Evolutionary conservation across 2,329 filamentous ascomycete species (phyloP), one percentile per base, ranked within the genome.

Genomic region (Botrytis fabae): DNA sequence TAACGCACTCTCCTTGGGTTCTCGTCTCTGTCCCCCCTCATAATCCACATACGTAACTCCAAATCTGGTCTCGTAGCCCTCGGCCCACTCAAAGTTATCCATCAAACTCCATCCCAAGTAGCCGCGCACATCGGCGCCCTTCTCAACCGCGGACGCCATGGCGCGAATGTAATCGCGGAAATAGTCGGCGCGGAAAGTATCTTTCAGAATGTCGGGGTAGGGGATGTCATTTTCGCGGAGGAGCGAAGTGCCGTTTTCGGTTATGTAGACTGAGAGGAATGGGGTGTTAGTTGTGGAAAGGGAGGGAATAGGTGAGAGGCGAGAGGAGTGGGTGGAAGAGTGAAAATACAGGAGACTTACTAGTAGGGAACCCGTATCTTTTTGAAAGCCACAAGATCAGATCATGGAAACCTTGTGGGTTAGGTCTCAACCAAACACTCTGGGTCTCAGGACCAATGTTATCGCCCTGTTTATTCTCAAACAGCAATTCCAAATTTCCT

Each of bases 51-150:
- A 96, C 10, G 91, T 93, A 73, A 94, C 93, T 40, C 93, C 93
- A 79, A 97, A 97, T 59, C 93, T 88, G 61, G 93, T 96, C 84
- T 93, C 91, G 80, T 95, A 97, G 18, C 93, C 93, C 81, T 97
- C 93, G n/a, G 93, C 92, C 80, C 80, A 81, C 76, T 81, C 80
- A 72, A 81, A 81, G 69, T 81, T 81, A 73, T 97, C 94, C 87
- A 97, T 89, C 76, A 97, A 86, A 81, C 91, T 94, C 93, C 94
- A 97, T 25, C 92, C 93, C 85, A 95, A 89, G 83, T 96, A 97
- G 6, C 90, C 93, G 77, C 87, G 86, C 71, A 95, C 91, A 78
- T 95, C 87, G 66, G 94, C 92, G n/a, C 91, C 91, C 79, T 96
- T 92, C 78, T 90, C 83, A 54, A 88, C 88, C 2, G 94, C 93